Conservation (phyloP, 73 alveolate species). For the Effrenium voratum region DNA sequence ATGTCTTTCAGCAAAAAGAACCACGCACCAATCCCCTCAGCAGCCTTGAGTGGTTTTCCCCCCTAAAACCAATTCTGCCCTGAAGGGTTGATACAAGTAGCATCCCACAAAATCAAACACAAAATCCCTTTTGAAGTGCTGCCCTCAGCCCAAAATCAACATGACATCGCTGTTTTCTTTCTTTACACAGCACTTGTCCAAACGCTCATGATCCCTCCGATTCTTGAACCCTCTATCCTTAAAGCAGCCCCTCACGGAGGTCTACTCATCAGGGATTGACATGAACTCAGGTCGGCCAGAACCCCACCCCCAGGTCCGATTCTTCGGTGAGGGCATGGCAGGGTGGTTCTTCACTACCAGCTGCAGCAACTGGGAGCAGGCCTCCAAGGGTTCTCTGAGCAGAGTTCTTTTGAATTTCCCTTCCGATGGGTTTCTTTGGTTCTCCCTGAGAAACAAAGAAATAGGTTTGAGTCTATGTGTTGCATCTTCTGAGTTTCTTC, state of each 20-base stretch:
- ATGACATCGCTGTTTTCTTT: background rate
- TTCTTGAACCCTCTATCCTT: background rate
- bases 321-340: background rate
- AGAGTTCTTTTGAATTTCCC: no score
- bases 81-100: no score
- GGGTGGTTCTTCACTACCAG: slow-evolving; percentile 82
- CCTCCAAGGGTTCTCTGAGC: slow-evolving; percentile 1
- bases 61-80: no score
- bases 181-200: background rate
- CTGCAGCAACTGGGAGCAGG: slow-evolving; percentile 70
- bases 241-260: background rate
- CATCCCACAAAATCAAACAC: no score
- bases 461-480: no score
- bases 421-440: no score
- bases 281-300: background rate
- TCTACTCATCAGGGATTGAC: background rate
- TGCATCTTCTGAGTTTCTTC: no score
- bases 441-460: no score
- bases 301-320: background rate
- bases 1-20: no score
- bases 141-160: background rate
- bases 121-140: no score
- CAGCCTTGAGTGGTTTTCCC: no score
- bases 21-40: no score
- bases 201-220: background rate